A percentile compares a stretch with the other conserved stretches of the same genome.
Evolutionary conservation across 2,329 filamentous ascomycete species (phyloP).

Genomic region (Coniosporium tulheliwenetii): DNA sequence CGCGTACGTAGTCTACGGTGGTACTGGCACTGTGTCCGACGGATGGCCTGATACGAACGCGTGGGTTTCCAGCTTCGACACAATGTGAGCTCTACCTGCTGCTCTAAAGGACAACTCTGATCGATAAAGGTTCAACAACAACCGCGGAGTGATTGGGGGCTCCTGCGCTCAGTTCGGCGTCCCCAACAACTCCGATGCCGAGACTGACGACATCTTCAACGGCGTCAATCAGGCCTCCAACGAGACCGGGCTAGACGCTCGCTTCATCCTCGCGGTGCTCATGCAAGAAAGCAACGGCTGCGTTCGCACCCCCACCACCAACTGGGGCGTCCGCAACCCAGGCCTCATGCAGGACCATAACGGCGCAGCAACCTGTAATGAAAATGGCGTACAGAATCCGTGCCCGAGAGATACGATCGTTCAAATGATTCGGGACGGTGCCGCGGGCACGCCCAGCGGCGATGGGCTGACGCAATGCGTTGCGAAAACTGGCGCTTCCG

Average conservation of each 20-base stretch:
- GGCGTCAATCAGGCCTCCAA: conserved; percentile 16
- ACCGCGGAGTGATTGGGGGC: conserved; percentile 16
- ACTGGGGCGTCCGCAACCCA: conserved; percentile 25
- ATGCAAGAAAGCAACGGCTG: conserved; percentile 33
- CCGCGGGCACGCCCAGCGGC: conserved; percentile 22
- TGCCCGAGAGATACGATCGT: conserved; percentile 22
- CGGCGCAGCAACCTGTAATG: conserved; percentile 22
- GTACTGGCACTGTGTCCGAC: conserved; percentile 16
- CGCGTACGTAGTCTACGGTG: conserved; percentile 13
- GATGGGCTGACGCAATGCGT: conserved; percentile 27
- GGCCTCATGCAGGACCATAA: conserved; percentile 32
- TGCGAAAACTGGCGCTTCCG: conserved; percentile 11
- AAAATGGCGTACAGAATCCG: conserved; percentile 17
- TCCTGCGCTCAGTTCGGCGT: conserved; percentile 20
- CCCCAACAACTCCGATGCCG: conserved; percentile 20
- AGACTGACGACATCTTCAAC: conserved; percentile 22
- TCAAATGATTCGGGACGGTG: conserved; percentile 28
- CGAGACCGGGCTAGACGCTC: conserved; percentile 18
- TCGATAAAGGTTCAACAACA: conserved; percentile 16
- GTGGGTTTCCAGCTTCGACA: conserved; percentile 20
- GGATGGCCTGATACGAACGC: conserved; percentile 20
- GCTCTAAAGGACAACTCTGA: neutral
- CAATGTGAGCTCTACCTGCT: conserved; percentile 10
- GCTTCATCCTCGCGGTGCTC: conserved; percentile 27
- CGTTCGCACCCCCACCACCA: conserved; percentile 27